Evolutionary conservation across 192 early-diverging fungal species (phyloP), one percentile per base, ranked within the genome.

Genomic region (Dissophora globulifera): DNA sequence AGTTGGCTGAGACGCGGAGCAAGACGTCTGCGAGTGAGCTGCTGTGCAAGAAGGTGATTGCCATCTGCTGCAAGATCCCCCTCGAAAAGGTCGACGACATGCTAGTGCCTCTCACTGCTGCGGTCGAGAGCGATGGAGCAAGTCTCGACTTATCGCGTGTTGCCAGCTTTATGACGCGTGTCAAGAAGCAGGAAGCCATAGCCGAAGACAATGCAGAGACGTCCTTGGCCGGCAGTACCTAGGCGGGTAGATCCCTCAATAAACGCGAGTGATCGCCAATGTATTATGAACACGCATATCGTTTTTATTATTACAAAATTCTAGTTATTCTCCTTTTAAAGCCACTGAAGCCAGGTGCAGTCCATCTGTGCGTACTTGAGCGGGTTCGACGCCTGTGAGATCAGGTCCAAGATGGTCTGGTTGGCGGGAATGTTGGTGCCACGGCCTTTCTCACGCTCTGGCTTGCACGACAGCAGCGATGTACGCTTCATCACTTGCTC

Each of bases 301-400:
- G n/a, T n/a, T n/a, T n/a, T 38, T 38, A 38, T 38, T 38, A 13
- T 38, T 38, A n/a, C n/a, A n/a, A n/a, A n/a, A n/a, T n/a, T 38
- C 35, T 38, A 6, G 13, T 38, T 38, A 13, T 38, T 38, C 35
- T 38, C 13, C 13, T 38, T 69, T 79, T 88, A 95, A 25, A 94
- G 74, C 91, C 91, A 95, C 7, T 91, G 92, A 90, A 97, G 84
- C 91, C 94, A 99, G 20, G 86, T 85, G 53, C 93, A 89, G 69
- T 98, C 97, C 97, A 98, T 98, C 60, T 93, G 89, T 4, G 95
- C 90, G 76, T 98, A 83, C 72, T 97, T 98, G 42, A 92, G 87
- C 4, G 97, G 95, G 61, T 96, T 96, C 20, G 86, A 91, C 1
- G 97, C 96, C 46, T 93, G 88, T 32, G 89, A 90, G 59, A 99